Conservation (phyloP, 371 early-diverging fungal genomes). For the Actinomortierella wolfii region DNA sequence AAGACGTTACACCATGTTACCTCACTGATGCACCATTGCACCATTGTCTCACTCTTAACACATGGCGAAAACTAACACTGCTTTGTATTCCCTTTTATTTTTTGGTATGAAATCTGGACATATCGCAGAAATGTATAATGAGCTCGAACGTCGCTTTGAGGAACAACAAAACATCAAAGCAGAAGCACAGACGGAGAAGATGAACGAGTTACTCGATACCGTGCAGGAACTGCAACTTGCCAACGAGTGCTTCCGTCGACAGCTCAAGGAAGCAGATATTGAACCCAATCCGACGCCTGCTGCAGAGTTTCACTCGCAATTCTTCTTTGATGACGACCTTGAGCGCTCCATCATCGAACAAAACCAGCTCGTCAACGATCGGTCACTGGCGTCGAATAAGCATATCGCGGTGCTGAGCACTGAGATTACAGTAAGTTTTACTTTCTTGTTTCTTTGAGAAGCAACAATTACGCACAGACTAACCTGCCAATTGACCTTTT, state of each 20-base stretch:
- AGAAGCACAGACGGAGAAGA: constrained; percentile 36
- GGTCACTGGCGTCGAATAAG: constrained; percentile 20
- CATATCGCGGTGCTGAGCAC: constrained; percentile 22
- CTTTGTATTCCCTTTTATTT: too few relatives aligned
- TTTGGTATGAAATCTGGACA: too few relatives aligned
- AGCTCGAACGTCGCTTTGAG: constrained; percentile 11
- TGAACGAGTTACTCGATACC: constrained; percentile 31
- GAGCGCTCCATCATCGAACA: constrained; percentile 36
- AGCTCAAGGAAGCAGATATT: constrained; percentile 26
- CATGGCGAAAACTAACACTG: too few relatives aligned
- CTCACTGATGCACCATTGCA: too few relatives aligned
- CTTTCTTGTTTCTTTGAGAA: background rate
- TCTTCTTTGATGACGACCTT: constrained; percentile 18
- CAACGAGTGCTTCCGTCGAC: constrained; percentile 34
- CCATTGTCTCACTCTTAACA: too few relatives aligned
- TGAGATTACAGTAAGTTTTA: constrained; percentile 28
- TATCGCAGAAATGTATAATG: constrained; percentile 23
- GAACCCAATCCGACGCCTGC: constrained; percentile 34
- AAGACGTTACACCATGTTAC: too few relatives aligned
- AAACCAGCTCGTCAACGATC: constrained; percentile 22
- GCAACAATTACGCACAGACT: too few relatives aligned
- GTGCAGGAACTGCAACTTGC: constrained; percentile 30
- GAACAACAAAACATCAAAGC: constrained; percentile 17
- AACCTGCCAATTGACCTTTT: too few relatives aligned
- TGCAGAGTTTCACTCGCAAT: constrained; percentile 13